Evolutionary conservation across 2,329 filamentous ascomycete genomes (phyloP).

Genomic region (Ceratocystis diversiconidia): DNA sequence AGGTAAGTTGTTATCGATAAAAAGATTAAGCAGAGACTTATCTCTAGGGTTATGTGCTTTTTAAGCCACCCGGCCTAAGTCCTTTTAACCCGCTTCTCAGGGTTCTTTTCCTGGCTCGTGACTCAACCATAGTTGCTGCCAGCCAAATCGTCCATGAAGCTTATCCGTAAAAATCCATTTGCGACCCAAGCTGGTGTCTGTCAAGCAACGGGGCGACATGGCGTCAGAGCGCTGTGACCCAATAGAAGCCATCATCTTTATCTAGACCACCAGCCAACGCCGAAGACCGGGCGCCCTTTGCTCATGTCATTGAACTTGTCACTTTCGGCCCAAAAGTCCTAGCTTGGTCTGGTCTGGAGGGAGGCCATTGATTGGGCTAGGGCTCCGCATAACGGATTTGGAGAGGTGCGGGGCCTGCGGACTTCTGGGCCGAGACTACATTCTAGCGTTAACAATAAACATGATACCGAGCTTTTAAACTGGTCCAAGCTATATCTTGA

Average conservation of each 20-base stretch:
- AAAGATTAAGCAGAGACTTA: not conserved
- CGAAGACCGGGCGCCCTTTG: not conserved
- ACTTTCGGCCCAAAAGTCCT: no score
- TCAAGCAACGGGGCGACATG: not conserved
- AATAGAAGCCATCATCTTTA: not conserved
- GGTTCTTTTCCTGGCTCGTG: not conserved
- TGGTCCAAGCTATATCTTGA: no score
- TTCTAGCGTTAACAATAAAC: no score
- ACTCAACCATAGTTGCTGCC: not conserved
- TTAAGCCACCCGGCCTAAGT: not conserved
- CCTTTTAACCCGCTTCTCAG: not conserved
- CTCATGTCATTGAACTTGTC: not conserved
- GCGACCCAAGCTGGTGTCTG: no score
- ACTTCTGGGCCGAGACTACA: no score
- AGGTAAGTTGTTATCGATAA: not conserved
- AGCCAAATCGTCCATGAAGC: not conserved
- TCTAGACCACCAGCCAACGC: not conserved
- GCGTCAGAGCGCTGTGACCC: not conserved
- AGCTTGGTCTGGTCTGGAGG: no score
- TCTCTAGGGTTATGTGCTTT: not conserved
- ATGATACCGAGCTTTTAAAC: no score
- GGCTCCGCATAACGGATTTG: no score
- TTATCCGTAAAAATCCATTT: not conserved
- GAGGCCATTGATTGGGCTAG: no score
- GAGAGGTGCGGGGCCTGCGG: no score